Evolutionary conservation across 2,329 filamentous ascomycete species (phyloP), one percentile per base, ranked within the genome.

Genomic region (Clonostachys chloroleuca): DNA sequence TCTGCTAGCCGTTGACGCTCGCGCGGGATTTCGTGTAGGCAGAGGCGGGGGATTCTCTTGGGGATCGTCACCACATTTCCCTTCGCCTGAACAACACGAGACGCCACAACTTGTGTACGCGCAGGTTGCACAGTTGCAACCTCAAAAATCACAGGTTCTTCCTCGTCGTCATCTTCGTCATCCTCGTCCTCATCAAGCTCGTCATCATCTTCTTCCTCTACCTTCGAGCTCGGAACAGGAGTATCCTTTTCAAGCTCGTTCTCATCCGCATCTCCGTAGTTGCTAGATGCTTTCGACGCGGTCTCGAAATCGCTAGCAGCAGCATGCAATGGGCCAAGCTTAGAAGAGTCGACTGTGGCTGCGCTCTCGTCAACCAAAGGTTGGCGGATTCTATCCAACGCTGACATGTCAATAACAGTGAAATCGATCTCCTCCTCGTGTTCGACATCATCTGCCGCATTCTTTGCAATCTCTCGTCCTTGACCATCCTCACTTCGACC

Each of bases 1-100:
- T 59, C 70, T 76, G 55, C 72, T 73, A 4, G 67, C 70, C 40
- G 73, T 67, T 5, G 78, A 81, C 18, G 66, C 60, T 73, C 89
- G 55, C 64, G 84, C 83, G 1, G 89, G 86, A 59, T 87, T 95
- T 43, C 91, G 77, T 4, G 81, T 77, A 2, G 92, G 92, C 12
- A 96, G 77, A 9, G 87, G 83, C 2, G 92, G 91, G 1, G 81
- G 2, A 84, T 67, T 35, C 90, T 80, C 68, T 92, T 95, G 12
- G 88, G 83, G 49, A 96, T 95, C 42, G 83, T 91, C 30, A 96
- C 89, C 44, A 96, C 73, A 44, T 86, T 86, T 20, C 90, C 89
- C 59, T 88, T 86, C 37, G 83, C 86, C 33, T 79, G 76, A 48
- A 91, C 82, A 47, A 83, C 77, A 46, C 86, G 81, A 2, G 86